A percentile compares a stretch with the other conserved stretches of the same genome.
Conservation (phyloP, 1,139 yeast genomes). For the Saccharomyces uvarum region DNA sequence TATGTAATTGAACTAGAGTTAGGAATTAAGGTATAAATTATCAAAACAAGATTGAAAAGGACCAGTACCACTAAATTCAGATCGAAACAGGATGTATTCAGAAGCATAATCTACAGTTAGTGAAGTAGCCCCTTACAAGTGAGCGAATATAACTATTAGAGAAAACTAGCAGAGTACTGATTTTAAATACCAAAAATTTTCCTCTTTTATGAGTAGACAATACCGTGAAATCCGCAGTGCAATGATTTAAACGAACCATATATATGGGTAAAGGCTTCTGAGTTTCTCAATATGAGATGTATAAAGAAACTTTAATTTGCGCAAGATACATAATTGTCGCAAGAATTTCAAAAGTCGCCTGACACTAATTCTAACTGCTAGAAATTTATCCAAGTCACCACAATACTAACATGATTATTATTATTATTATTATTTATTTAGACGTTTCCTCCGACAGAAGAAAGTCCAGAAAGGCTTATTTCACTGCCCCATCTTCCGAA, state of each 20-base stretch:
- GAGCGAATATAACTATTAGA: too few relatives aligned
- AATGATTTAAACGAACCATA: too few relatives aligned
- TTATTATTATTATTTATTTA: background rate
- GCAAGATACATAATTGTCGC: background rate
- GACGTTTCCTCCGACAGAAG: slow-evolving; percentile 97
- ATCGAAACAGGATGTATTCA: background rate
- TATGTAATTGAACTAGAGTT: background rate
- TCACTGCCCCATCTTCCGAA: slow-evolving; percentile 93
- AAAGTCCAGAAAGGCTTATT: slow-evolving; percentile 99
- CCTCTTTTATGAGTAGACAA: too few relatives aligned
- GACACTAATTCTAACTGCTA: background rate
- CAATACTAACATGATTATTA: background rate
- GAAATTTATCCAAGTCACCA: background rate
- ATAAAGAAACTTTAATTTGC: background rate
- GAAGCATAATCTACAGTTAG: background rate
- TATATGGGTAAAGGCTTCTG: too few relatives aligned
- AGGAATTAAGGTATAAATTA: background rate
- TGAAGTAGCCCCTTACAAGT: too few relatives aligned
- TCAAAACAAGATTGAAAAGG: too few relatives aligned
- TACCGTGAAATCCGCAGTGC: too few relatives aligned
- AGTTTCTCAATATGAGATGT: too few relatives aligned
- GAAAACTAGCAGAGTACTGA: too few relatives aligned
- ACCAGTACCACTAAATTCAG: background rate
- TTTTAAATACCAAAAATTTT: too few relatives aligned
- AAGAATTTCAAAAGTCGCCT: background rate